phyloP scores from a whole-genome alignment of 2,329 filamentous ascomycete genomes.

The Zasmidium citrigriseum region DNA sequence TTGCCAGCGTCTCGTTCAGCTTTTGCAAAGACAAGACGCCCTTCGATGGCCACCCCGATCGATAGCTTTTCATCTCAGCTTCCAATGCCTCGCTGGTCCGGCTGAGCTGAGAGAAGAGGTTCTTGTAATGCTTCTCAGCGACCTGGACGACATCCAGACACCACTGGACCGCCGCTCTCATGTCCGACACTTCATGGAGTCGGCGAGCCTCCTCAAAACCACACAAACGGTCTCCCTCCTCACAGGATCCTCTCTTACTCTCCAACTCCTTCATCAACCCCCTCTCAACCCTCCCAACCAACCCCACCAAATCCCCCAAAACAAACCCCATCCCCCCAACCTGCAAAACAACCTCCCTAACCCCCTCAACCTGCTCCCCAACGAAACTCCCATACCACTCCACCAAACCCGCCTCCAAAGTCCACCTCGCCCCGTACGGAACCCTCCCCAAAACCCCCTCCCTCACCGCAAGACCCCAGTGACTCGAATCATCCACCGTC shows the following conservation, averaged over 20 bases:
- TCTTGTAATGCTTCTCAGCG: slow-evolving; percentile 8
- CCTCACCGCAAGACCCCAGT: not conserved
- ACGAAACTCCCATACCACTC: slow-evolving; percentile 11
- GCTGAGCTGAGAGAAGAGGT: slow-evolving; percentile 1
- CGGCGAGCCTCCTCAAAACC: not conserved
- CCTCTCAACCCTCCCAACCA: slow-evolving; percentile 7
- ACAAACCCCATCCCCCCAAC: slow-evolving; percentile 1
- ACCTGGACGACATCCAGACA: not conserved
- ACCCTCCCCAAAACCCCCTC: slow-evolving; percentile 1
- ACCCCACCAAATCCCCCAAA: not conserved
- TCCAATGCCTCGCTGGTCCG: not conserved
- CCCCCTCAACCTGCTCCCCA: not conserved
- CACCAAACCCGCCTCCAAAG: slow-evolving; percentile 2
- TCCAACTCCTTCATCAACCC: not conserved
- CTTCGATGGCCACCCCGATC: slow-evolving; percentile 1
- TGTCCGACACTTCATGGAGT: not conserved
- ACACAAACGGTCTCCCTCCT: not conserved
- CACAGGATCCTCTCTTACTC: not conserved
- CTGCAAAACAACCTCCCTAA: slow-evolving; percentile 4
- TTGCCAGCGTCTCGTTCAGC: slow-evolving; percentile 1
- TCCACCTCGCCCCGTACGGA: slow-evolving; percentile 4
- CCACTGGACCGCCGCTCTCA: slow-evolving; percentile 7
- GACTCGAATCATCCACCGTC: not conserved
- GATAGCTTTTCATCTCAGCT: slow-evolving; percentile 4
- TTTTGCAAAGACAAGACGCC: not conserved